Conservation (phyloP, 495 filamentous ascomycete genomes). For the Podospora comata region DNA sequence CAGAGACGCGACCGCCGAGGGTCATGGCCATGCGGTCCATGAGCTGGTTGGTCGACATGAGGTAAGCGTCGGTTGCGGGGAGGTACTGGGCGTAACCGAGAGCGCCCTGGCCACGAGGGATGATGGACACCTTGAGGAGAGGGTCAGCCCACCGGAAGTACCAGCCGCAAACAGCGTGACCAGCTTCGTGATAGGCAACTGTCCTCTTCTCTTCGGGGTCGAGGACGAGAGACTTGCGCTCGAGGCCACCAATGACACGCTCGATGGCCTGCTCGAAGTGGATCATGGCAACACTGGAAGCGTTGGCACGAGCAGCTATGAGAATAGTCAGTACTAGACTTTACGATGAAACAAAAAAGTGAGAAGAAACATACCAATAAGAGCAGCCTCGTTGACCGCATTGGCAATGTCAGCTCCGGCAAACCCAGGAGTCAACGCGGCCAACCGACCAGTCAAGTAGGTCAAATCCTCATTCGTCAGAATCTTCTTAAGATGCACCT, state of each 20-base stretch:
- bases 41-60: slow-evolving; percentile 91
- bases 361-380: slow-evolving; percentile 71
- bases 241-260: slow-evolving; percentile 90
- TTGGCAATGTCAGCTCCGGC: slow-evolving; percentile 97
- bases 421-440: slow-evolving; percentile 92
- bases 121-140: slow-evolving; percentile 96
- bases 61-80: slow-evolving; percentile 82
- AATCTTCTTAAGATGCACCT: slow-evolving; percentile 88
- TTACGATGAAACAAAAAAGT: slow-evolving; percentile 1
- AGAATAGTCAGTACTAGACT: slow-evolving; percentile 34
- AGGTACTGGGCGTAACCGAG: slow-evolving; percentile 96
- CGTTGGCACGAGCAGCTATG: slow-evolving; percentile 76
- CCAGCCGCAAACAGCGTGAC: slow-evolving; percentile 98
- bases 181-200: slow-evolving; percentile 97
- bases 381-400: slow-evolving; percentile 93
- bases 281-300: slow-evolving; percentile 70
- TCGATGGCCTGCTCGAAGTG: slow-evolving; percentile 98
- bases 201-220: slow-evolving; percentile 89
- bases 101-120: slow-evolving; percentile 89
- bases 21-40: slow-evolving; percentile 99
- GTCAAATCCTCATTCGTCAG: slow-evolving; percentile 86
- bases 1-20: slow-evolving; percentile 86
- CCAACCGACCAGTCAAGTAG: slow-evolving; percentile 77
- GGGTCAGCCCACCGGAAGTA: slow-evolving; percentile 95
- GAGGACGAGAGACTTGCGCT: slow-evolving; percentile 93